Percentiles rank a stretch among this genome's conserved stretches.
Conservation (phyloP, 352 stramenopile genomes). For the Phytophthora idaei region DNA sequence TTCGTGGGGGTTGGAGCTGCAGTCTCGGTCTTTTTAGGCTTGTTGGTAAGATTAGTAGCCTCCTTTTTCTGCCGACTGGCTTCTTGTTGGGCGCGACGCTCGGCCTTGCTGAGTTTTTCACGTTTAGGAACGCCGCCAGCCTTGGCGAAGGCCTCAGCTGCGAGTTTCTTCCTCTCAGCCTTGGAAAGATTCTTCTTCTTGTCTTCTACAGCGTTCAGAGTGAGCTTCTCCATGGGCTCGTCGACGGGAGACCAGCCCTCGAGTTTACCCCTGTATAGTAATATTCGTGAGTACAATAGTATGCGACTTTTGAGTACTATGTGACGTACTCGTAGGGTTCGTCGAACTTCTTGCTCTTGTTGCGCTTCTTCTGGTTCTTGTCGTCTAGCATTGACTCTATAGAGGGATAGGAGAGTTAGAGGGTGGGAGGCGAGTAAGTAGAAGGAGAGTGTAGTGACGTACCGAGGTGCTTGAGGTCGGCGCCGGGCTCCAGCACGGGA, state of each 20-base stretch:
- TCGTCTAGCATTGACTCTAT: slow-evolving; percentile 43
- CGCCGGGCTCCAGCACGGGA: slow-evolving; percentile 46
- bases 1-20: slow-evolving; percentile 43
- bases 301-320: not conserved
- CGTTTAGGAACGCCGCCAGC: slow-evolving; percentile 50
- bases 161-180: slow-evolving; percentile 74
- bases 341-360: slow-evolving; percentile 32
- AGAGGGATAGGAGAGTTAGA: not conserved
- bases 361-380: slow-evolving; percentile 36
- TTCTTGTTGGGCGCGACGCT: slow-evolving; percentile 93
- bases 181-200: slow-evolving; percentile 62
- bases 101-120: slow-evolving; percentile 92
- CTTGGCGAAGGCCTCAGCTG: slow-evolving; percentile 69
- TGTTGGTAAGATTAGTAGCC: slow-evolving; percentile 6
- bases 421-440: not conserved
- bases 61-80: slow-evolving; percentile 86
- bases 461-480: slow-evolving; percentile 59
- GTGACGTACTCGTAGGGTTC: slow-evolving; percentile 39
- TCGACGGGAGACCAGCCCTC: slow-evolving; percentile 72
- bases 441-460: slow-evolving; percentile 2
- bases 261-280: slow-evolving; percentile 46
- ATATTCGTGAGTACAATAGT: slow-evolving; percentile 11
- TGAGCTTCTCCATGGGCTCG: slow-evolving; percentile 59
- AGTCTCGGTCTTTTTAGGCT: slow-evolving; percentile 50
- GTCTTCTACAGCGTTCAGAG: slow-evolving; percentile 35